Conservation (phyloP, 176 grass and related monocot species). For the Neostapfia colusana region DNA sequence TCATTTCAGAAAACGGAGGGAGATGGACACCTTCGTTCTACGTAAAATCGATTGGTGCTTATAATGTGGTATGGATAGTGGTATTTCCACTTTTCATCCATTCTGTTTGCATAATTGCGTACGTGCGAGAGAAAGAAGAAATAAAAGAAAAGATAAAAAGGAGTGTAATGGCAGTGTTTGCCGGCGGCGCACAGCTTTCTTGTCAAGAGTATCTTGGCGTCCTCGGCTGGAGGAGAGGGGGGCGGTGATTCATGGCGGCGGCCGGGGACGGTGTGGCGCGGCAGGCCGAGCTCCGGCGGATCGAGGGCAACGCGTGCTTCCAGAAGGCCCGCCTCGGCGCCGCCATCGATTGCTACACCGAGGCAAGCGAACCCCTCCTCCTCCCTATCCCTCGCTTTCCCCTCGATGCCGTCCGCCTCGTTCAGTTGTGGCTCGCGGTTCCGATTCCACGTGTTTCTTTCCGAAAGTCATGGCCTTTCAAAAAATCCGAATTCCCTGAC, state of each 20-base stretch:
- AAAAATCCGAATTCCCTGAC: not conserved
- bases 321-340: conserved; percentile 73
- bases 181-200: not conserved
- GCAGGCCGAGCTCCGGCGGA: conserved; percentile 81
- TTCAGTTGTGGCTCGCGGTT: not conserved
- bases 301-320: conserved; percentile 78
- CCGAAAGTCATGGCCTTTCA: too few species aligned
- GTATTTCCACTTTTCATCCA: too few species aligned
- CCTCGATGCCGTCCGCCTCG: too few species aligned
- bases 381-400: not conserved
- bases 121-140: not conserved
- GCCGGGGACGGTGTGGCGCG: conserved; percentile 47
- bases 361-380: conserved; percentile 42
- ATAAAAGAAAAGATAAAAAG: not conserved
- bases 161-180: too few species aligned
- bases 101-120: too few species aligned
- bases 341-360: conserved; percentile 92
- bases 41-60: too few species aligned
- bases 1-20: too few species aligned
- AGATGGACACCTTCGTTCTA: too few species aligned
- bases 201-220: not conserved
- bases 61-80: too few species aligned
- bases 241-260: not conserved
- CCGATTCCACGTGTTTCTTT: too few species aligned
- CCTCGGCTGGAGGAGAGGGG: not conserved